Evolutionary conservation across 2,329 filamentous ascomycete species (phyloP).

Genomic region (Fusarium piperis): DNA sequence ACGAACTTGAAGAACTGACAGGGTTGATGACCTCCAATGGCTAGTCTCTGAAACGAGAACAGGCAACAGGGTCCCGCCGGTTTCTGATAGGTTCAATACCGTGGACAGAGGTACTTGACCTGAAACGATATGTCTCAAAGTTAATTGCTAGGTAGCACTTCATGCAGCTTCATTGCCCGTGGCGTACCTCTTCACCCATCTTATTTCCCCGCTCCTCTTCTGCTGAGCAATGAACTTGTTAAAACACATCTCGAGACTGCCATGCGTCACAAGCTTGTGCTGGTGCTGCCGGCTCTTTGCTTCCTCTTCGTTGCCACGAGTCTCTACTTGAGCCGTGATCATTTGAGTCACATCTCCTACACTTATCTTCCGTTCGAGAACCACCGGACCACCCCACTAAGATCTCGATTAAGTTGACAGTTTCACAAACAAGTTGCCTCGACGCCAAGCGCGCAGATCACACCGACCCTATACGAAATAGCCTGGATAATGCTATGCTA

Average conservation of each 20-base stretch:
- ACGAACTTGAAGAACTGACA: not conserved
- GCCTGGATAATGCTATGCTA: too few species aligned
- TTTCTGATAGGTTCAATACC: not conserved
- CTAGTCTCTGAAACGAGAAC: not conserved
- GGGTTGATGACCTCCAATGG: not conserved
- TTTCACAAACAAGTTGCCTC: not conserved
- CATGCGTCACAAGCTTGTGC: constrained; percentile 26
- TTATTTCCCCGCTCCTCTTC: not conserved
- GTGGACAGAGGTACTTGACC: not conserved
- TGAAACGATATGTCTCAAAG: not conserved
- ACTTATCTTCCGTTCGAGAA: constrained; percentile 7
- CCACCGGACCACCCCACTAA: not conserved
- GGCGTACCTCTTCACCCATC: not conserved
- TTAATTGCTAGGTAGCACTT: not conserved
- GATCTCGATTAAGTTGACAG: not conserved
- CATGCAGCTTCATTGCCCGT: not conserved
- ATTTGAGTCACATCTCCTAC: constrained; percentile 12
- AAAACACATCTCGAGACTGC: not conserved
- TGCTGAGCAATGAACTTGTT: not conserved
- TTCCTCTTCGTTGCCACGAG: constrained; percentile 26
- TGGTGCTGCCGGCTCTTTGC: constrained; percentile 24
- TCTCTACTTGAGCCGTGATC: constrained; percentile 30
- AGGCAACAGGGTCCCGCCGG: not conserved
- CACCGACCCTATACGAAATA: too few species aligned
- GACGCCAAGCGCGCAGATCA: not conserved